Percentiles rank a stretch among this genome's conserved stretches.
Conservation (phyloP, 805 yeast species). For the Osmozyma mogii region DNA sequence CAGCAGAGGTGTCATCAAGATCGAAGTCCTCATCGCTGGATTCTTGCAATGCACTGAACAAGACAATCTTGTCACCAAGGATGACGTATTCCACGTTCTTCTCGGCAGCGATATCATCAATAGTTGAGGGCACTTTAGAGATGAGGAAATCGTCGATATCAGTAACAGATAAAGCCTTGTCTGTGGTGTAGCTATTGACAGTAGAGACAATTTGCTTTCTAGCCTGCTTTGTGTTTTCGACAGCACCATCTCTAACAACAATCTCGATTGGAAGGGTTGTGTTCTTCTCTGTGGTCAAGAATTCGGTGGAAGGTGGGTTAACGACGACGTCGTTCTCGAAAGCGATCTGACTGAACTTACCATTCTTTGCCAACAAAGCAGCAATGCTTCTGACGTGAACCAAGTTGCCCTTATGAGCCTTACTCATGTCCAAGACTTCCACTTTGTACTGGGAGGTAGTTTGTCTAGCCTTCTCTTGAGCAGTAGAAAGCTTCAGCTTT, state of each 20-base stretch:
- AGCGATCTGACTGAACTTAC: slow-evolving; percentile 37
- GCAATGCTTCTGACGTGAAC: slow-evolving; percentile 73
- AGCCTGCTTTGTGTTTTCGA: slow-evolving; percentile 47
- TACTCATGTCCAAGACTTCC: slow-evolving; percentile 72
- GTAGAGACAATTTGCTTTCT: slow-evolving; percentile 64
- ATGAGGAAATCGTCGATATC: slow-evolving; percentile 64
- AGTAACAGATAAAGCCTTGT: slow-evolving; percentile 44
- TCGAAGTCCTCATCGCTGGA: slow-evolving; percentile 23
- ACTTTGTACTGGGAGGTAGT: slow-evolving; percentile 52
- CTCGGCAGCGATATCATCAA: slow-evolving; percentile 34
- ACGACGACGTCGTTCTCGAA: slow-evolving; percentile 26
- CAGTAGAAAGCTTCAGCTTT: slow-evolving; percentile 44
- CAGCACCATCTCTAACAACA: slow-evolving; percentile 39
- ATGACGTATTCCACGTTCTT: slow-evolving; percentile 52
- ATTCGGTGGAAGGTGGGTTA: slow-evolving; percentile 30
- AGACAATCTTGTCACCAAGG: slow-evolving; percentile 43
- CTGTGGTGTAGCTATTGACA: slow-evolving; percentile 70
- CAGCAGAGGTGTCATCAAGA: slow-evolving; percentile 47
- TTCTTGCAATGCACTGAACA: slow-evolving; percentile 44
- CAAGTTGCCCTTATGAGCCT: slow-evolving; percentile 77
- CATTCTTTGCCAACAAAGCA: slow-evolving; percentile 50
- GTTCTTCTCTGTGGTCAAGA: slow-evolving; percentile 31
- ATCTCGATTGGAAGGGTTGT: slow-evolving; percentile 54
- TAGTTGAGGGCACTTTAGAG: slow-evolving; percentile 34
- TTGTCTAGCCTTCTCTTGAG: slow-evolving; percentile 53